Evolutionary conservation across 331 rosid genomes (phyloP).

Genomic region (Acacia concinna): DNA sequence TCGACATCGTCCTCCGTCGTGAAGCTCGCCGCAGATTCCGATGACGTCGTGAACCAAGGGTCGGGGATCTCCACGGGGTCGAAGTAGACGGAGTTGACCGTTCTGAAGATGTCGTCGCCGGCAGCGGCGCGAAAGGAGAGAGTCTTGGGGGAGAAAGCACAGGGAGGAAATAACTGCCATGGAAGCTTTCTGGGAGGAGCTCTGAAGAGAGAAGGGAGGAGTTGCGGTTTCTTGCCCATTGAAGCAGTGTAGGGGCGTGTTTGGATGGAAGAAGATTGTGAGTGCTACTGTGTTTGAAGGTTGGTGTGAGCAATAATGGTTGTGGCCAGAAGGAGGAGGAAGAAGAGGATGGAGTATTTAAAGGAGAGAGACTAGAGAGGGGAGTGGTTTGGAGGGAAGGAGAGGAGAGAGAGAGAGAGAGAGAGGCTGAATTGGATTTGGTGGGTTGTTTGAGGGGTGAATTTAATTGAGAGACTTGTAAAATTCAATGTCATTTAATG

Average conservation of each 20-base stretch:
- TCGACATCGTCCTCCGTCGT: constrained; percentile 60
- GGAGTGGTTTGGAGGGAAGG: background rate
- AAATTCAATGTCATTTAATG: constrained; percentile 66
- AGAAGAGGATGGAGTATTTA: constrained; percentile 38
- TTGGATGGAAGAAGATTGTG: constrained; percentile 27
- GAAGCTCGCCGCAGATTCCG: constrained; percentile 59
- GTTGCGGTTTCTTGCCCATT: constrained; percentile 58
- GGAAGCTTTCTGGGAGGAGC: constrained; percentile 34
- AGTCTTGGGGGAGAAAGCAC: constrained; percentile 54
- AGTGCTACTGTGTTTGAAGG: background rate
- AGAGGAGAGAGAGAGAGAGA: background rate
- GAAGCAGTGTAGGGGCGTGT: background rate
- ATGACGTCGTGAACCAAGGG: constrained; percentile 67
- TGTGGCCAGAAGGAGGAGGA: constrained; percentile 28
- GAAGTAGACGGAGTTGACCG: constrained; percentile 72
- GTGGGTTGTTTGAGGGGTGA: constrained; percentile 53
- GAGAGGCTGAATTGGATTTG: constrained; percentile 29
- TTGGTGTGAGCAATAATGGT: constrained; percentile 36
- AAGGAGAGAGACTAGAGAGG: constrained; percentile 37
- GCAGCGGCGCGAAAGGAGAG: constrained; percentile 51
- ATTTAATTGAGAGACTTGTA: constrained; percentile 49
- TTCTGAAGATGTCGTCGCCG: constrained; percentile 51
- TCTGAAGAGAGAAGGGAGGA: constrained; percentile 53
- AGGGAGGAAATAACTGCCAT: constrained; percentile 56
- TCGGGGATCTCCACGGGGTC: constrained; percentile 48